A percentile compares a stretch with the other conserved stretches of the same genome.
These are phyloP conservation scores for Styphnolobium japonicum DNA, from an alignment of 306 rosid species.

Conservation along the genomic window DNA sequence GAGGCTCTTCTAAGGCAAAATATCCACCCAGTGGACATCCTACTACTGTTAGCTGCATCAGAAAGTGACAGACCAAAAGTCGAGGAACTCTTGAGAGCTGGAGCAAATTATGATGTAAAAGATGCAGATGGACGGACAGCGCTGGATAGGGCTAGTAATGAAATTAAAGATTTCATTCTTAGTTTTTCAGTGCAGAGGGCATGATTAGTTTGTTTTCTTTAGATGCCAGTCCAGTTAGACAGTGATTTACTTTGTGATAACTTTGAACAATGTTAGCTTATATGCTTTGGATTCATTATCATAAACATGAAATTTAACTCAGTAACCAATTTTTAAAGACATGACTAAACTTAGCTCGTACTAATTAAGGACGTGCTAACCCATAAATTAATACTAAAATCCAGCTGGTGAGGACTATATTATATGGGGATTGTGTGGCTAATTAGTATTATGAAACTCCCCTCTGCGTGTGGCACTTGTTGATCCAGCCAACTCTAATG, in stretches of 20 bases:
- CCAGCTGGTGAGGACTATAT: background rate
- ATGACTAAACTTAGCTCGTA: background rate
- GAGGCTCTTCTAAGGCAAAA: conserved; percentile 77
- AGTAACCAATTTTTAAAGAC: background rate
- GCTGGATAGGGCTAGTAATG: conserved; percentile 51
- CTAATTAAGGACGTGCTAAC: background rate
- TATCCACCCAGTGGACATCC: conserved; percentile 88
- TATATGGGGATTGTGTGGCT: background rate
- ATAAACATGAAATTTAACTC: too few species aligned
- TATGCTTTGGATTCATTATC: too few species aligned
- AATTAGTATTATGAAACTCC: background rate
- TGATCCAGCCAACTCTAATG: too few species aligned
- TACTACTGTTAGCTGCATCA: conserved; percentile 72
- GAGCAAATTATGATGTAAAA: conserved; percentile 65
- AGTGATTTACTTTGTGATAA: background rate
- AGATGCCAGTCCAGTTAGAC: background rate
- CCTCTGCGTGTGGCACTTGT: too few species aligned
- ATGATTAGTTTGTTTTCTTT: background rate
- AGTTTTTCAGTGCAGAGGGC: conserved; percentile 47
- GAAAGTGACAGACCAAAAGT: conserved; percentile 90
- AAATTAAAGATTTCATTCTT: conserved; percentile 58
- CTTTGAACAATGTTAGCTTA: background rate
- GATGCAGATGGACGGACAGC: conserved; percentile 66
- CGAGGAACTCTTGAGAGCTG: conserved; percentile 89
- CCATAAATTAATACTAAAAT: too few species aligned